Conservation (phyloP, 2,329 filamentous ascomycete species). For the Aspergillus melleus region DNA sequence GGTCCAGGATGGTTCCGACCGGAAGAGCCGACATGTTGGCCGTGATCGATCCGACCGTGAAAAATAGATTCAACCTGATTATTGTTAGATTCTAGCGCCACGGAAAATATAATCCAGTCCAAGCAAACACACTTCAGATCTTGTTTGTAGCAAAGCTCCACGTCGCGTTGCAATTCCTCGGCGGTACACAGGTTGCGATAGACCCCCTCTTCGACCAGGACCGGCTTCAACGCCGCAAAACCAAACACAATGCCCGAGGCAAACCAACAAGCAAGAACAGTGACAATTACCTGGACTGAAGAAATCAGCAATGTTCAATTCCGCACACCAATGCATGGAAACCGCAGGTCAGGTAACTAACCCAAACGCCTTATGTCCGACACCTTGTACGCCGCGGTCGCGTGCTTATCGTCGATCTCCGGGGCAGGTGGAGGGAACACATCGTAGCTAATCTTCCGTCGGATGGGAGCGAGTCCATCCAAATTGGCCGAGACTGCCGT, state of each 20-base stretch:
- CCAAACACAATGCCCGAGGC: constrained; percentile 80
- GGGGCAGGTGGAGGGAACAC: constrained; percentile 43
- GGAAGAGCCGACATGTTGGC: constrained; percentile 85
- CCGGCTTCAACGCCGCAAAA: constrained; percentile 79
- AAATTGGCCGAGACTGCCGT: constrained; percentile 7
- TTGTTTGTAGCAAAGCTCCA: constrained; percentile 58
- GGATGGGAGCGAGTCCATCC: constrained; percentile 13
- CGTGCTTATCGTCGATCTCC: constrained; percentile 41
- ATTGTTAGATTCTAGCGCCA: neutral
- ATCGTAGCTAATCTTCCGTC: constrained; percentile 40
- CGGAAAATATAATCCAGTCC: neutral
- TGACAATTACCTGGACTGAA: constrained; percentile 61
- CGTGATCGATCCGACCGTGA: constrained; percentile 81
- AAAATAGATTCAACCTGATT: constrained; percentile 78
- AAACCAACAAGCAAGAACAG: constrained; percentile 71
- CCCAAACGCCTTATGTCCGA: constrained; percentile 38
- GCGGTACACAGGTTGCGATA: constrained; percentile 65
- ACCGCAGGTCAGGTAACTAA: constrained; percentile 11
- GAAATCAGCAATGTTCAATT: constrained; percentile 7
- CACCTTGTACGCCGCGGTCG: constrained; percentile 52
- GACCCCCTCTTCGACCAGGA: constrained; percentile 71
- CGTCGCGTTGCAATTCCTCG: constrained; percentile 50
- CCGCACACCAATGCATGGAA: neutral
- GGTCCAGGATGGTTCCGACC: constrained; percentile 80
- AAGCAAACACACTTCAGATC: constrained; percentile 49